Evolutionary conservation across 1,284 basidiomycete genomes (phyloP), one percentile per base, ranked within the genome.

Genomic region (Bjerkandera adusta): DNA sequence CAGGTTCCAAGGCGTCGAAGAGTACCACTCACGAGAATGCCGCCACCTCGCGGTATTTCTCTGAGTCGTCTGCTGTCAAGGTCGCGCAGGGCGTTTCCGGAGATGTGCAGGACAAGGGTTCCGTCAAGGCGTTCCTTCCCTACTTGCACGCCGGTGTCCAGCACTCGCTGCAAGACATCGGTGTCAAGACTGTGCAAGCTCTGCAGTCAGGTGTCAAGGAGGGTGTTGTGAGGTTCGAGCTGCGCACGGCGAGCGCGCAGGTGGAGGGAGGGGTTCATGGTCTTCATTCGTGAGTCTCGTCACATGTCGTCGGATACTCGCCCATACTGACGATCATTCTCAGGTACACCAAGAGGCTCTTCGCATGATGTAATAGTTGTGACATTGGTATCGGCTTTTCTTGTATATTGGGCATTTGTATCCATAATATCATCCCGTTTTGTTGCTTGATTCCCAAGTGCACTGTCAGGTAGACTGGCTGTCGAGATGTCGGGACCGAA

Each of bases 1-100:
- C 66, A 27, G 68, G 65, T 34, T 69, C 71, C 4, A 63, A 65
- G n/a, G 72, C 66, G 45, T 69, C 68, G 55, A 77, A 68, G 66
- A 67, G 64, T 47, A 69, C 60, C 27, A 73, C 69, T n/a, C 70
- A 84, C 37, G 94, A 97, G 72, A 99, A 98, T 62, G 96, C 96
- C 12, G 97, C 97, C 3, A 98, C 94, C 3, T 87, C 93, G 37
- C 83, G 96, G 27, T 99, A 99, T 75, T 99, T 99, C 70, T 97
- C 93, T 27, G 97, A 99, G 72, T 81, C 83, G 50, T 94, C 93
- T 50, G 79, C 88, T 2, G 87, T 99, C 67, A 97, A 98, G 76
- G 97, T 99, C 43, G 96, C 96, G 4, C 93, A 97, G 69, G 96
- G 96, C 53, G 97, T 99, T 12, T 89, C 90, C 12, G 96, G 97